phyloP scores from a whole-genome alignment of 2,329 filamentous ascomycete genomes.

The Monilinia aucupariae region DNA sequence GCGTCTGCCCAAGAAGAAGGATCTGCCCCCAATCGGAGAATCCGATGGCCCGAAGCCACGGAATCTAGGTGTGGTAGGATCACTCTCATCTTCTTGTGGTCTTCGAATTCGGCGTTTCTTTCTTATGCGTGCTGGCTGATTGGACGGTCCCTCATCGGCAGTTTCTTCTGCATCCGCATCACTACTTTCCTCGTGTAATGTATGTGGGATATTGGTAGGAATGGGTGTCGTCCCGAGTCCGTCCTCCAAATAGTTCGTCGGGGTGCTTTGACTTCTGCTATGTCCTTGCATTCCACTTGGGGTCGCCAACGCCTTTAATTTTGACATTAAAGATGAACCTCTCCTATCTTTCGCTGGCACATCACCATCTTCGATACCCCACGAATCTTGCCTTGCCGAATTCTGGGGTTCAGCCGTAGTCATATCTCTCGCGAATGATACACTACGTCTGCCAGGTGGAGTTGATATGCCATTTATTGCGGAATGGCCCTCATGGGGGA shows the following conservation, averaged over 20 bases:
- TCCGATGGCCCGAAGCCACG: slow-evolving; percentile 24
- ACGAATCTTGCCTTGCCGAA: slow-evolving; percentile 59
- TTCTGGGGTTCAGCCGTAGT: slow-evolving; percentile 41
- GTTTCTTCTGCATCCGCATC: slow-evolving; percentile 86
- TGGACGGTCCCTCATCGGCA: slow-evolving; percentile 63
- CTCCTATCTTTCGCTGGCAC: slow-evolving; percentile 51
- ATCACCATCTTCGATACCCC: slow-evolving; percentile 55
- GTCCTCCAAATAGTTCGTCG: slow-evolving; percentile 34
- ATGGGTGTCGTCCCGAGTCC: slow-evolving; percentile 39
- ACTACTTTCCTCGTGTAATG: slow-evolving; percentile 54
- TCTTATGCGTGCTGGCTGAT: slow-evolving; percentile 47
- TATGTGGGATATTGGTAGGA: slow-evolving; percentile 49
- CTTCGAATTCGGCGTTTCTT: slow-evolving; percentile 60
- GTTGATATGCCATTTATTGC: slow-evolving; percentile 29
- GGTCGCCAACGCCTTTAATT: slow-evolving; percentile 67
- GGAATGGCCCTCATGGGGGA: slow-evolving; percentile 14
- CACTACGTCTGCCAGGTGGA: slow-evolving; percentile 52
- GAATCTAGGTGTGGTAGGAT: slow-evolving; percentile 56
- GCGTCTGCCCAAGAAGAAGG: slow-evolving; percentile 52
- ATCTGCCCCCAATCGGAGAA: slow-evolving; percentile 28
- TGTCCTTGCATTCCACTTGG: slow-evolving; percentile 41
- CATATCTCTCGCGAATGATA: slow-evolving; percentile 63
- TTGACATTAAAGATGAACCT: slow-evolving; percentile 68
- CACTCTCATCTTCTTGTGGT: slow-evolving; percentile 49
- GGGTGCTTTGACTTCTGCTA: slow-evolving; percentile 40